Evolutionary conservation across 306 rosid genomes (phyloP).

Genomic region (Dicorynia guianensis): DNA sequence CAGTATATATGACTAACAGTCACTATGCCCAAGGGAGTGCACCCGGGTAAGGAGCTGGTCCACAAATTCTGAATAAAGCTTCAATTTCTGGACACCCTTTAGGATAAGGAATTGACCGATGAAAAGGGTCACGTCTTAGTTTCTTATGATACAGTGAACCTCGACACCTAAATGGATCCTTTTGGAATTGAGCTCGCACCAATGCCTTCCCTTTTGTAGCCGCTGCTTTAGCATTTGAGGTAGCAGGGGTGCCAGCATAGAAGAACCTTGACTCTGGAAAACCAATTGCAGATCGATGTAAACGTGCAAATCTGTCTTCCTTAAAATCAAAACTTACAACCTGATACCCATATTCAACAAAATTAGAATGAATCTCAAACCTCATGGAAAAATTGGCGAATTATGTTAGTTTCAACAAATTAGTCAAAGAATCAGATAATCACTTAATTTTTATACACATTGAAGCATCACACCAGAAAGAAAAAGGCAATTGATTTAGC

Average conservation of each 20-base stretch:
- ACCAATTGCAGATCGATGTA: constrained; percentile 90
- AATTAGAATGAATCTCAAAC: constrained; percentile 33
- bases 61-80: constrained; percentile 85
- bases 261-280: constrained; percentile 88
- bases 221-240: constrained; percentile 65
- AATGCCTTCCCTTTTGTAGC: constrained; percentile 84
- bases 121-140: constrained; percentile 87
- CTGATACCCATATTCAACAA: constrained; percentile 50
- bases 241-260: constrained; percentile 81
- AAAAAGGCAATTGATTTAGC: neutral
- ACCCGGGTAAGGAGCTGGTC: constrained; percentile 71
- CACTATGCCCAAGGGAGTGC: constrained; percentile 70
- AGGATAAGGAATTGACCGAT: constrained; percentile 90
- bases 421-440: no score
- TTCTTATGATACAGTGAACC: constrained; percentile 80
- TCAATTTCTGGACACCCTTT: constrained; percentile 91
- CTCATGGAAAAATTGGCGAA: constrained; percentile 16
- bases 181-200: constrained; percentile 78
- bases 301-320: constrained; percentile 75
- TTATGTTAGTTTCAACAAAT: neutral
- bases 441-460: neutral
- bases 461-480: constrained; percentile 6
- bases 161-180: constrained; percentile 85
- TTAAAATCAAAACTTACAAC: constrained; percentile 94
- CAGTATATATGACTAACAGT: constrained; percentile 7